These are phyloP conservation scores for Alternaria gansuensis DNA, from an alignment of 2,329 filamentous ascomycete species.

Conservation along the genomic window DNA sequence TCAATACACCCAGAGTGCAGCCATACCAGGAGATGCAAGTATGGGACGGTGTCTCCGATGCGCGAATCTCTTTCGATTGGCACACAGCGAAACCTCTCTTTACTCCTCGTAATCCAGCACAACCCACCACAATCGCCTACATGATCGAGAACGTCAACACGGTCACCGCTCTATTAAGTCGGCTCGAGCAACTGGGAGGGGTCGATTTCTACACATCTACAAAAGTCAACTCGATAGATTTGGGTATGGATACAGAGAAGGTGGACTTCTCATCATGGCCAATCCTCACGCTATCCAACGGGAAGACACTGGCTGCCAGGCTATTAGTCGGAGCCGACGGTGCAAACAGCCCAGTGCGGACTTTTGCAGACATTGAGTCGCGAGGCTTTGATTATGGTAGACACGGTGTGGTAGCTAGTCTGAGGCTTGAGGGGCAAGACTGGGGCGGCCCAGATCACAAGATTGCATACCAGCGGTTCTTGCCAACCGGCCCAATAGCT, in stretches of 20 bases:
- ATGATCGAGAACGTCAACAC: slow-evolving; percentile 97
- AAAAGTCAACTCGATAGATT: slow-evolving; percentile 79
- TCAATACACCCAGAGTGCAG: slow-evolving; percentile 78
- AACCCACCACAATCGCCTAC: slow-evolving; percentile 77
- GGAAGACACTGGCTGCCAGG: slow-evolving; percentile 75
- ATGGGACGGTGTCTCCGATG: slow-evolving; percentile 92
- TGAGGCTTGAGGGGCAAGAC: slow-evolving; percentile 69
- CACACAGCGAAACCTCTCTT: slow-evolving; percentile 54
- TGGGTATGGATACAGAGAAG: slow-evolving; percentile 72
- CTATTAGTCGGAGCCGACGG: slow-evolving; percentile 93
- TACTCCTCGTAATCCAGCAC: slow-evolving; percentile 53
- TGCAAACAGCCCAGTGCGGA: slow-evolving; percentile 89
- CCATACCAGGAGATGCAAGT: slow-evolving; percentile 96
- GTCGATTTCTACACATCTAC: slow-evolving; percentile 78
- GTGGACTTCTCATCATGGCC: slow-evolving; percentile 89
- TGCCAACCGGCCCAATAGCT: slow-evolving; percentile 90
- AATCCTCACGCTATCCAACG: slow-evolving; percentile 75
- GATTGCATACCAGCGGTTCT: slow-evolving; percentile 92
- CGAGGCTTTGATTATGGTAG: slow-evolving; percentile 93
- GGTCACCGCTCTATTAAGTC: slow-evolving; percentile 76
- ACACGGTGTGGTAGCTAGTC: slow-evolving; percentile 89
- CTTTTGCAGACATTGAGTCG: slow-evolving; percentile 85
- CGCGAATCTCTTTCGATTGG: slow-evolving; percentile 90
- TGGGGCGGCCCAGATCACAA: slow-evolving; percentile 60
- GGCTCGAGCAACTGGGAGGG: slow-evolving; percentile 72